Evolutionary conservation across 805 yeast species (phyloP), one percentile per base, ranked within the genome.

Genomic region (Blastobotrys peoriensis): DNA sequence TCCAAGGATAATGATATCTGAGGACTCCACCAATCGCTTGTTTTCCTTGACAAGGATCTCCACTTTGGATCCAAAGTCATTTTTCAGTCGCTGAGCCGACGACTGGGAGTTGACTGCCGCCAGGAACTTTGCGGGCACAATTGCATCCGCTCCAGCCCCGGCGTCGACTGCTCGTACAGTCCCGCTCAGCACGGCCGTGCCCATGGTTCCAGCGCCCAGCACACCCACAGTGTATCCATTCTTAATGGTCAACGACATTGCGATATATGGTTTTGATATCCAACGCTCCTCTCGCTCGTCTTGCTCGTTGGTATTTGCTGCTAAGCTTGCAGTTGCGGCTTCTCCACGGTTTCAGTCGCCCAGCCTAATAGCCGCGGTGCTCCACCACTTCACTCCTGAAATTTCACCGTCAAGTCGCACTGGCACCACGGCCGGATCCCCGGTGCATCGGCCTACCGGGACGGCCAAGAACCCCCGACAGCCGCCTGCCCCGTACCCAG

Each of bases 141-240:
- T 61, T n/a, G 40, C 35, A 50, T 74, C 71, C 20, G 65, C 49
- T 16, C 38, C 45, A 16, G 25, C 40, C 19, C 36, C 55, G 6
- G 51, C 50, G 33, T 56, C 60, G 19, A 68, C 66, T 2, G 73
- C 62, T 41, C 75, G 74, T 43, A 86, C 67, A 38, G 85, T 78
- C 8, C 98, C 95, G 9, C 86, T 73, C 25, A 86, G 74, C 38
- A 93, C 86, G 8, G 98, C 96, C 15, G 91, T 83, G 47, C 98
- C 98, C 87, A 93, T 86, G 44, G 85, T 88, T 49, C 99, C 99
- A 57, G 95, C 79, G 28, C 97, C 99, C 44, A 93, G 72, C 23
- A 93, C 79, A 15, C 89, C 75, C 43, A 91, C 67, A 3, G 86
- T 82, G 67, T 63, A 64, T 15, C 61, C 64, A 28, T 27, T 36